Percentiles rank a stretch among this genome's conserved stretches.
phyloP scores from a whole-genome alignment of 768 basidiomycete species.

The Strobilomyces echinocephalus region DNA sequence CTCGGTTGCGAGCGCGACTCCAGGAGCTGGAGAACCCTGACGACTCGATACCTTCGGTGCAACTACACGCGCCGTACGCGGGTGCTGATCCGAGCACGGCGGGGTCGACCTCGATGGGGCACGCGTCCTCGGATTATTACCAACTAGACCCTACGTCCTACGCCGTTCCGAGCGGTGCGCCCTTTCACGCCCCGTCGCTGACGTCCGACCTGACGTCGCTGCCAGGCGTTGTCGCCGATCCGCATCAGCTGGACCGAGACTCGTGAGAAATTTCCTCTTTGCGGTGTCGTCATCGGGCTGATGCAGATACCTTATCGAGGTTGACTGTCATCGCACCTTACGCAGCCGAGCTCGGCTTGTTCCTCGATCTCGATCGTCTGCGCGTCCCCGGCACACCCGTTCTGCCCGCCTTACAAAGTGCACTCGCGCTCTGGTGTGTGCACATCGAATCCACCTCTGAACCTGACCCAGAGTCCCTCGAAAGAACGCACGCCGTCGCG shows the following conservation, averaged over 20 bases:
- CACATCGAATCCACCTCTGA: conserved; percentile 40
- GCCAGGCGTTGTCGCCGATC: background rate
- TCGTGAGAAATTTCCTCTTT: conserved; percentile 7
- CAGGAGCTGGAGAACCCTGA: conserved; percentile 54
- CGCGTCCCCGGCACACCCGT: conserved; percentile 37
- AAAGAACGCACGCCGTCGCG: background rate
- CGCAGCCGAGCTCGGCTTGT: conserved; percentile 59
- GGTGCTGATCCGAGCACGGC: background rate
- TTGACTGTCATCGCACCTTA: conserved; percentile 46
- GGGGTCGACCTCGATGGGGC: background rate
- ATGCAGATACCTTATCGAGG: conserved; percentile 12
- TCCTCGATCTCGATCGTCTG: conserved; percentile 51
- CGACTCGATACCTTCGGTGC: conserved; percentile 41
- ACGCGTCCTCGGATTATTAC: background rate
- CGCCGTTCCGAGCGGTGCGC: conserved; percentile 1
- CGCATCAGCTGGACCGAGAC: background rate
- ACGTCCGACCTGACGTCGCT: background rate
- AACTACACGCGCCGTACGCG: conserved; percentile 48
- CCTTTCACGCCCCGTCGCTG: background rate
- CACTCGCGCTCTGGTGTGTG: conserved; percentile 50
- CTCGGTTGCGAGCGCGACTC: conserved; percentile 52
- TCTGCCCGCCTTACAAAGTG: conserved; percentile 45
- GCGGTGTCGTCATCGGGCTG: background rate
- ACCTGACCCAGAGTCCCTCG: conserved; percentile 24
- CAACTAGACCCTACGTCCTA: background rate